These are phyloP conservation scores for Erucastrum elatum DNA, from an alignment of 345 rosid species.

Conservation along the genomic window DNA sequence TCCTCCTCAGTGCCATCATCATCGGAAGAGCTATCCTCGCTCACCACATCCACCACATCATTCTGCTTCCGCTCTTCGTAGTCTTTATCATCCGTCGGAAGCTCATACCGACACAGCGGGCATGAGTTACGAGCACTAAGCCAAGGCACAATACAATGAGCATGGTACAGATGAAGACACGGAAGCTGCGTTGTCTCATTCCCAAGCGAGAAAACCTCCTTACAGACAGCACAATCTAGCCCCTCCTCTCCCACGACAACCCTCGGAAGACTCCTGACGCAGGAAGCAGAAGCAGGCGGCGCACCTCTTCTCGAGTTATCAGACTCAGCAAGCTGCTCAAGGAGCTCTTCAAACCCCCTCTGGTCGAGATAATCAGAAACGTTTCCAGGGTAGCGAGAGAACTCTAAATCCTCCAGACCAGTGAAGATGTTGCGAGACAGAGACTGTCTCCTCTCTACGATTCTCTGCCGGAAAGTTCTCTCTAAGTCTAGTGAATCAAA, in stretches of 20 bases:
- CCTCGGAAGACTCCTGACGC: constrained; percentile 58
- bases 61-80: constrained; percentile 68
- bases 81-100: constrained; percentile 84
- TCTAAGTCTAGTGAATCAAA: constrained; percentile 49
- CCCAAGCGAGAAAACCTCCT: constrained; percentile 59
- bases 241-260: constrained; percentile 52
- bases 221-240: constrained; percentile 82
- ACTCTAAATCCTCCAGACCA: constrained; percentile 47
- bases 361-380: constrained; percentile 59
- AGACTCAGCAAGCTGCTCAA: constrained; percentile 69
- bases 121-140: constrained; percentile 82
- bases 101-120: constrained; percentile 89
- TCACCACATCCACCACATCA: constrained; percentile 39
- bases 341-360: constrained; percentile 72
- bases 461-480: constrained; percentile 42
- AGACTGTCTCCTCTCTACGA: constrained; percentile 46
- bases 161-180: constrained; percentile 79
- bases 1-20: constrained; percentile 51
- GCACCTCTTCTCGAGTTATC: constrained; percentile 84
- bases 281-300: constrained; percentile 82
- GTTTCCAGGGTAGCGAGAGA: constrained; percentile 46
- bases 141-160: constrained; percentile 84
- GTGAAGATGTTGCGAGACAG: constrained; percentile 40
- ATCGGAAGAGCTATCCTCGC: constrained; percentile 47
- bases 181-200: constrained; percentile 78